Evolutionary conservation across 2,329 filamentous ascomycete genomes (phyloP), one percentile per base, ranked within the genome.

Genomic region (Rachicladosporium sp.): DNA sequence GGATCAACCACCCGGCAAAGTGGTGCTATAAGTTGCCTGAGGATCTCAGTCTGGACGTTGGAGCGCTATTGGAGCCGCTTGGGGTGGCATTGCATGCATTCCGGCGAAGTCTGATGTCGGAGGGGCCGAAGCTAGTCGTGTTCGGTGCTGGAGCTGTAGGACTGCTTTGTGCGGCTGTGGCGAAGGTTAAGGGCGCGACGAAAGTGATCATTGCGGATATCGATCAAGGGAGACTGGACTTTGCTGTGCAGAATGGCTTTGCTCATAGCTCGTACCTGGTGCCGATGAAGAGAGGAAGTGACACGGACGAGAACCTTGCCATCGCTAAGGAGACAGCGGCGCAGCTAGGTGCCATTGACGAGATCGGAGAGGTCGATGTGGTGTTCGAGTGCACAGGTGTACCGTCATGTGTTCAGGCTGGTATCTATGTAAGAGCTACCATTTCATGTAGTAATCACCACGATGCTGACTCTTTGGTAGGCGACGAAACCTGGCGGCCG

Each of bases 381-480:
- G 74, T 80, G 0, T 86, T 86, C 47, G 82, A 87, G 59, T 86
- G 81, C 54, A 86, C 82, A 0, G 82, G 82, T 19, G 82, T 85
- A 44, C 80, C 82, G 46, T 69, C 73, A 0, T 85, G 81, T 56
- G 78, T 84, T 62, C 81, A 85, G 55, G 80, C 79, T 2, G 72
- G 76, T n/a, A 74, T 87, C 12, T 86, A 81, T 49, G 78, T 68
- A 48, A 55, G 62, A 57, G 21, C n/a, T 10, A 10, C 32, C 10
- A 11, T 7, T 11, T 8, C 10, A 33, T 29, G 10, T 10, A 7
- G n/a, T 4, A n/a, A 12, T n/a, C 9, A 36, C 21, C 23, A 7
- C 23, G 5, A 8, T 27, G 7, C 23, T 27, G 23, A 27, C 23
- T 27, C 6, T 6, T 10, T 21, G 6, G 19, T 6, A 41, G 39